Percentiles rank a stretch among this genome's conserved stretches.
These are phyloP conservation scores for Nyssa sinensis DNA, from an alignment of 148 eudicot genomes.

Conservation along the genomic window DNA sequence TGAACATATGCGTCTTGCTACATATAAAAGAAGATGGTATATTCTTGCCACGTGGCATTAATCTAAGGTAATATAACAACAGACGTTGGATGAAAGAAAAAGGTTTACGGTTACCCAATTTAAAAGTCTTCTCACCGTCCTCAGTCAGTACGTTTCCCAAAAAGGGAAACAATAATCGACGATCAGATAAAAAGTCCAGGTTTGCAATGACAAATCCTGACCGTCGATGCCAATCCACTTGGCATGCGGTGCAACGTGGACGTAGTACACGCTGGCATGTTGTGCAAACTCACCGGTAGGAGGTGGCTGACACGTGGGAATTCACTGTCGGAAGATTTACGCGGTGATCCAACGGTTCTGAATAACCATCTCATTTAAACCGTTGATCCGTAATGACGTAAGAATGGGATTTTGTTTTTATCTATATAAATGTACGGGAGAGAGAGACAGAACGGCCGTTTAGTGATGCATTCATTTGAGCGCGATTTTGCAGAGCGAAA, in stretches of 20 bases:
- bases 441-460: slow-evolving; percentile 13
- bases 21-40: too few species aligned
- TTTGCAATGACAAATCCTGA: background rate
- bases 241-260: background rate
- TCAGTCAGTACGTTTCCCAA: background rate
- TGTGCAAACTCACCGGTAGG: background rate
- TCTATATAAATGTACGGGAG: background rate
- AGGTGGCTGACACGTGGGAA: background rate
- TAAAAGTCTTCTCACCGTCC: background rate
- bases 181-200: background rate
- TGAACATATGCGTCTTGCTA: too few species aligned
- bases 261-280: slow-evolving; percentile 4
- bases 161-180: background rate
- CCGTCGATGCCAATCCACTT: background rate
- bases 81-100: too few species aligned
- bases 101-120: too few species aligned
- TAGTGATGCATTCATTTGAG: slow-evolving; percentile 8
- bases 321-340: background rate
- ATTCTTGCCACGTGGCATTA: too few species aligned
- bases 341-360: slow-evolving; percentile 8
- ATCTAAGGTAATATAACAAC: too few species aligned
- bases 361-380: background rate
- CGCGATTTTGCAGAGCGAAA: slow-evolving; percentile 6
- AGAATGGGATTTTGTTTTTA: background rate
- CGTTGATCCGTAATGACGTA: slow-evolving; percentile 10